Evolutionary conservation across 495 filamentous ascomycete species (phyloP), one percentile per base, ranked within the genome.

Genomic region (Articulospora tetracladia): DNA sequence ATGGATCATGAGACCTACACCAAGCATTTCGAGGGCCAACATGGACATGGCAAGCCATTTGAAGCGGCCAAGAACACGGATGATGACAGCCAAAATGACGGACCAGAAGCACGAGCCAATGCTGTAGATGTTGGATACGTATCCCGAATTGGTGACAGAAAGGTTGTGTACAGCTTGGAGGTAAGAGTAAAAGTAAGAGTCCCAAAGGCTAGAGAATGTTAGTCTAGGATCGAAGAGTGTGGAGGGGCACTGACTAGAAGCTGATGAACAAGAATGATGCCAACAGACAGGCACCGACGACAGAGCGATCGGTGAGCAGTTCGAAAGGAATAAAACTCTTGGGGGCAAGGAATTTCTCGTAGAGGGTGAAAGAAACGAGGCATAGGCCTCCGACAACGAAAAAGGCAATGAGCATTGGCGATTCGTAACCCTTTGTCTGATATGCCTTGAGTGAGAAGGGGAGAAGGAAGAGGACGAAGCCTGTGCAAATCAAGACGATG

Each of bases 1-100:
- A 57, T 89, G 74, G 62, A 92, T 89, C 81, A 92, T 84, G n/a
- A 92, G 76, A 2, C 85, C 87, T 11, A 86, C 77, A 22, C 85
- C 88, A 0, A 91, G 77, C 32, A 87, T 75, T 62, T 79, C 76
- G 19, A 90, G 69, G 72, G 85, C 65, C 86, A 81, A 71, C 71
- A 83, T 61, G 82, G 76, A 54, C 3, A 66, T 74, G 66, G 66
- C 77, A 6, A 73, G 57, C 50, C 67, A 77, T 59, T 81, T 83
- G 76, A 85, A 85, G 30, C 78, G 75, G 27, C 80, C 79, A 11
- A 78, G 77, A n/a, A 65, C 75, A 32, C 75, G 76, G 58, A 87
- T 79, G 56, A 75, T 71, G 47, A 79, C 41, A 7, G 75, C 77
- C 27, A 58, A 26, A 36, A 79, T 67, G 55, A 90, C 80, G 2